Evolutionary conservation across 1,284 basidiomycete genomes (phyloP).

Genomic region (Singerocomus rubriflavus): DNA sequence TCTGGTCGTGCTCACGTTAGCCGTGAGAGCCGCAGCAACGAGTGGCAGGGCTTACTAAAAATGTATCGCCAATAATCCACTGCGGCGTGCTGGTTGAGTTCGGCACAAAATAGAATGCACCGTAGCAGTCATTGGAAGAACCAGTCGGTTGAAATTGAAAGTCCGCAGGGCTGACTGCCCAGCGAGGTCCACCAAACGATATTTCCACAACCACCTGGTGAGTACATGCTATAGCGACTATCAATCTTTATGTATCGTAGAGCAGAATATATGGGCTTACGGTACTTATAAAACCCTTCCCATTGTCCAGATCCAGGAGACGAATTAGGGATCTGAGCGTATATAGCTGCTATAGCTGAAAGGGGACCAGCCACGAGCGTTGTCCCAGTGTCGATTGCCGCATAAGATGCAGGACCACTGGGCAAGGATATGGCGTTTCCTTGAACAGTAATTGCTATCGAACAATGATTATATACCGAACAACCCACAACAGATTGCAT

Average conservation of each 20-base stretch:
- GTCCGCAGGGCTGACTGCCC: conserved; percentile 25
- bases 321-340: conserved; percentile 41
- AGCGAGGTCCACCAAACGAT: conserved; percentile 50
- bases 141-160: conserved; percentile 20
- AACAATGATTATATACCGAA: background rate
- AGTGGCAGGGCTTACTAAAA: conserved; percentile 17
- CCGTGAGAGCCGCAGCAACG: background rate
- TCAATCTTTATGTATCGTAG: background rate
- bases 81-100: conserved; percentile 8
- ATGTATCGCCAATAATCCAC: conserved; percentile 33
- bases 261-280: conserved; percentile 30
- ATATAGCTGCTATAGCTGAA: conserved; percentile 42
- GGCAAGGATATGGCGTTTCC: conserved; percentile 37
- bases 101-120: conserved; percentile 28
- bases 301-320: conserved; percentile 35
- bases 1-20: conserved; percentile 19
- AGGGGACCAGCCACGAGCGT: conserved; percentile 50
- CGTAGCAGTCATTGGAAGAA: conserved; percentile 19
- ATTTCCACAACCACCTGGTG: conserved; percentile 40
- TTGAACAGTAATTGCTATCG: conserved; percentile 41
- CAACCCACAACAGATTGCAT: background rate
- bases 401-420: conserved; percentile 34
- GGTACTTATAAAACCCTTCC: conserved; percentile 45
- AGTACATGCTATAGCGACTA: conserved; percentile 37
- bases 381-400: conserved; percentile 55